Conservation (phyloP, 345 rosid genomes). For the Ceriops decandra region DNA sequence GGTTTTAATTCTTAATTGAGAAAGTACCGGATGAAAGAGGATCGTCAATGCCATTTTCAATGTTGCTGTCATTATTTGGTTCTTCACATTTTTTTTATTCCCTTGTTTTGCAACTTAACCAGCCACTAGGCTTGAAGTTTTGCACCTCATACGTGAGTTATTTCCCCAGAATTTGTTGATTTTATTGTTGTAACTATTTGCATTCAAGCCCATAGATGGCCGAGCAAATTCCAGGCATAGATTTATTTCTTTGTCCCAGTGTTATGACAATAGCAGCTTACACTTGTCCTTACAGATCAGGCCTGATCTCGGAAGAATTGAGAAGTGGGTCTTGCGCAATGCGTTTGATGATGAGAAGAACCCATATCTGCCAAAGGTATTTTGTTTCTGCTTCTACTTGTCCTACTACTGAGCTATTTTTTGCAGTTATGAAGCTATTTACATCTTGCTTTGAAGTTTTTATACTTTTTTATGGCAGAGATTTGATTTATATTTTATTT, state of each 20-base stretch:
- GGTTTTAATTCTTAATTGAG: too few relatives aligned
- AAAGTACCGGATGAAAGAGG: too few relatives aligned
- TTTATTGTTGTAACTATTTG: too few relatives aligned
- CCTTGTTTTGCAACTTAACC: too few relatives aligned
- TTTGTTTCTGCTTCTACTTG: constrained; percentile 3
- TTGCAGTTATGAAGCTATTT: background rate
- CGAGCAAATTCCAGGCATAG: too few relatives aligned
- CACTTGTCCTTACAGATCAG: constrained; percentile 38
- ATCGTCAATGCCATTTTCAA: too few relatives aligned
- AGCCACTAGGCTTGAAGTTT: too few relatives aligned
- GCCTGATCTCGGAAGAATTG: constrained; percentile 74
- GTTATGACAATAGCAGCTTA: background rate
- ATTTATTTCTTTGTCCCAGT: background rate
- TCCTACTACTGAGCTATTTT: background rate
- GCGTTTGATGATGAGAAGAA: constrained; percentile 74
- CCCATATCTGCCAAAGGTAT: constrained; percentile 79
- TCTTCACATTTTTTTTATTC: too few relatives aligned
- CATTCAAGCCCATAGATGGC: too few relatives aligned
- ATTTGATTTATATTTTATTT: constrained; percentile 8
- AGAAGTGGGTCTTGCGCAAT: constrained; percentile 80
- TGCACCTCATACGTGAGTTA: too few relatives aligned
- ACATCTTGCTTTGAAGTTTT: background rate
- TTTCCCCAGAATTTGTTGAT: too few relatives aligned
- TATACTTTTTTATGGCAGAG: background rate
- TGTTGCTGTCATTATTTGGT: too few relatives aligned